Evolutionary conservation across 1,284 basidiomycete species (phyloP), one percentile per base, ranked within the genome.

Genomic region (Papiliotrema fonsecae): DNA sequence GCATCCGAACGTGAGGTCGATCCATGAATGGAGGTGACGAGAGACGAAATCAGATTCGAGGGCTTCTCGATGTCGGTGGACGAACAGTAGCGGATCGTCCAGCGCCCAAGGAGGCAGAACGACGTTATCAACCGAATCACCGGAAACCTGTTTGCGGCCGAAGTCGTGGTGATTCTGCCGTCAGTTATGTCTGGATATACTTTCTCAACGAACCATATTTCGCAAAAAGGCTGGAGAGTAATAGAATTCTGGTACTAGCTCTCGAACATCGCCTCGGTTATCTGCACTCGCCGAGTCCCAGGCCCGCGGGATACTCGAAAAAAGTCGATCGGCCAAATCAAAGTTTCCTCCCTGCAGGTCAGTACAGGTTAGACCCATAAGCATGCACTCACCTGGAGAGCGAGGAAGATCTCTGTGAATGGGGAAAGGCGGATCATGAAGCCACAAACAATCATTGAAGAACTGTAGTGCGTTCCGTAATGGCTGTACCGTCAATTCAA

Each of bases 371-470:
- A 14, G 16, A n/a, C 42, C 31, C 3, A 16, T 16, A 18, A 14
- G 22, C 14, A 18, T 9, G n/a, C n/a, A 55, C 72, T 52, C 51
- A 80, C 81, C 75, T 92, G 88, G 31, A 92, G 70, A 2, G 86
- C 64, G 25, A 72, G 55, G 57, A 93, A 94, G 83, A 93, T 92
- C 63, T 86, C 84, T 19, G 89, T 92, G 68, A 86, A 96, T 0
- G 93, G 93, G 10, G 87, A 83, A 60, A 94, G 75, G 11, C 93
- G 81, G 53, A 97, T 94, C 63, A 97, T 75, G 75, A 88, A 97
- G 58, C 94, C 91, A 74, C 91, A 94, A 28, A 94, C 89, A 51
- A 92, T 96, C 85, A 96, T 94, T 0, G 91, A 94, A 5, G 90
- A 94, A 60, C 88, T 90, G 67, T 93, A 97, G 67, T 97, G 93